Percentiles rank a stretch among this genome's conserved stretches.
Evolutionary conservation across 306 rosid species (phyloP).

Genomic region (Inga laurina): DNA sequence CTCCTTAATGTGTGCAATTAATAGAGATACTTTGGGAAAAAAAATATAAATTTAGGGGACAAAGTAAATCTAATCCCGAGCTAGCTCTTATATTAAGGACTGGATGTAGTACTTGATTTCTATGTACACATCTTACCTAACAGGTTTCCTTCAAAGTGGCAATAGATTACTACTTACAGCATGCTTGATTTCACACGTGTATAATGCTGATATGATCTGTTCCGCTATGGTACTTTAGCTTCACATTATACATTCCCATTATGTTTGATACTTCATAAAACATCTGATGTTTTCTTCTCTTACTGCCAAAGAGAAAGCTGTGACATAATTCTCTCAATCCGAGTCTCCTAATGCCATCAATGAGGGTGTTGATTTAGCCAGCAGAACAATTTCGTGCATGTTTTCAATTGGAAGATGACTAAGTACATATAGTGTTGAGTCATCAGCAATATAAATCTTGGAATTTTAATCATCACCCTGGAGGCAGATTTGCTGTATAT

Average conservation of each 20-base stretch:
- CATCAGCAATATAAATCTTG: conserved; percentile 1
- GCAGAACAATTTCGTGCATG: conserved; percentile 11
- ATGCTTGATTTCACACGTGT: neutral
- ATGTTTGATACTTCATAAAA: conserved; percentile 1
- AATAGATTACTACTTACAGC: neutral
- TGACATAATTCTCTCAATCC: neutral
- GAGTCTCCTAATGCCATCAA: neutral
- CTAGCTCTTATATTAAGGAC: no score
- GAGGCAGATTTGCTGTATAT: neutral
- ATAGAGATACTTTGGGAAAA: no score
- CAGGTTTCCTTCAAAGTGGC: neutral
- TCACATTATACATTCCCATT: conserved; percentile 11
- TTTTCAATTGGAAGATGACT: neutral
- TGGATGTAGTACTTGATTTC: neutral
- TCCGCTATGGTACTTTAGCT: neutral
- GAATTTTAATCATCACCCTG: neutral
- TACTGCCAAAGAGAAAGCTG: neutral
- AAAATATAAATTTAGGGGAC: no score
- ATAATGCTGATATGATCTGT: neutral
- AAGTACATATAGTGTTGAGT: neutral
- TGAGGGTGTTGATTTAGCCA: conserved; percentile 8
- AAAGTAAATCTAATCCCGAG: no score
- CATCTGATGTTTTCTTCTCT: conserved; percentile 23
- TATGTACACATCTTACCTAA: neutral
- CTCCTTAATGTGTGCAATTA: no score